Percentiles rank a stretch among this genome's conserved stretches.
Conservation (phyloP, 1,284 basidiomycete species). For the Cerrena zonata region DNA sequence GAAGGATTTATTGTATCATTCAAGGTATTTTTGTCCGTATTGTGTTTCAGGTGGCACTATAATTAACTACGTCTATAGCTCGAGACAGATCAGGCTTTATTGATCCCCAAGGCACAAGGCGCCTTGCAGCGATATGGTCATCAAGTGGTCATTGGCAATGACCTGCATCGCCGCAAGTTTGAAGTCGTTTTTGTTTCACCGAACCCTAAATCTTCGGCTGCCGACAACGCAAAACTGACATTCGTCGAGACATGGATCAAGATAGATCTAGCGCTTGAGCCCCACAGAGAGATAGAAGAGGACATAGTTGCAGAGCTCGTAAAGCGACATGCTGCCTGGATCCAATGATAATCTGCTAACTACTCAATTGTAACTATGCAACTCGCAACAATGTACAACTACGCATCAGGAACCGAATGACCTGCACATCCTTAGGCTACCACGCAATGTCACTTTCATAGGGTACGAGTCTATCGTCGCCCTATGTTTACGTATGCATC, state of each 20-base stretch:
- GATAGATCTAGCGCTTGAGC: slow-evolving; percentile 44
- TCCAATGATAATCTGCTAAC: too few species aligned
- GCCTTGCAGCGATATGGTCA: slow-evolving; percentile 93
- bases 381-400: too few species aligned
- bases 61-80: slow-evolving; percentile 50
- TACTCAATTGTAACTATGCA: too few species aligned
- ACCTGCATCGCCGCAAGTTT: slow-evolving; percentile 82
- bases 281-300: slow-evolving; percentile 84
- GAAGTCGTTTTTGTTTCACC: slow-evolving; percentile 83
- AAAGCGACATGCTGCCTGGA: slow-evolving; percentile 71
- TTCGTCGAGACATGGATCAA: slow-evolving; percentile 72
- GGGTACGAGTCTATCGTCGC: too few species aligned
- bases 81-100: slow-evolving; percentile 80
- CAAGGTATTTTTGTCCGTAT: slow-evolving; percentile 56
- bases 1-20: slow-evolving; percentile 93
- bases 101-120: slow-evolving; percentile 85
- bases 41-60: slow-evolving; percentile 5
- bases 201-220: slow-evolving; percentile 8
- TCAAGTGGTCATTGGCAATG: slow-evolving; percentile 95
- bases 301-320: slow-evolving; percentile 80
- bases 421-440: too few species aligned
- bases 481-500: too few species aligned
- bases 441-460: too few species aligned
- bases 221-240: slow-evolving; percentile 13
- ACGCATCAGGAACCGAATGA: too few species aligned